Base-by-base conservation (phyloP, 1,139 yeast genomes). In the Taphrina confusa region DNA sequence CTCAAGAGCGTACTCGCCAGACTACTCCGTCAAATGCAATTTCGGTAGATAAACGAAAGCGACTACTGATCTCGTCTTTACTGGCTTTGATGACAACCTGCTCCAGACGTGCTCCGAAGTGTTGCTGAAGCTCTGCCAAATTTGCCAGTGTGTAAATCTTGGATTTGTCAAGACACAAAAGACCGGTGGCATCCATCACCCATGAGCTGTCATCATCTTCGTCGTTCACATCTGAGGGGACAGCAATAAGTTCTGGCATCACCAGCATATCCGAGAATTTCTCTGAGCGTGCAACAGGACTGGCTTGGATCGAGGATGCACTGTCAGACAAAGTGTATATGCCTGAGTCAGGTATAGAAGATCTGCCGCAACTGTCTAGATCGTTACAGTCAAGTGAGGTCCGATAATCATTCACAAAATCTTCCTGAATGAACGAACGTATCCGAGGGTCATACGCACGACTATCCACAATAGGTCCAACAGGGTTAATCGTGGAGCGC, bases 161-260 rank as follows among this genome's bases (percentile, higher is more conserved):
- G 2, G 52, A 47, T 23, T 47, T 47, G 42, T 47, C 52, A 23
- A 47, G 20, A 25, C 52, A 47, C 31, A 47, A 9, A 1, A 45
- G 30, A 1, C 50, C 37, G 6, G 34, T 18, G 18, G 12, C 37
- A 30, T 45, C 50, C 25, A 45, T 30, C 37, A 16, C 14, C 50
- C 50, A 45, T 2, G 50, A 27, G 18, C 14, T 28, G 9, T 28
- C 37, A 25, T n/a, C 23, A 16, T 3, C 25, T 18, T 1, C 8
- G 9, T 45, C 37, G 25, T 28, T 25, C 14, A 11, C 14, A 14
- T 25, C 50, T 8, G 25, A 45, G 3, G 8, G 34, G 14, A n/a
- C 25, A 9, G 47, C 31, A 9, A 14, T 18, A 16, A 27, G 30
- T 18, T 45, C 50, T 2, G 50, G 50, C 37, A 45, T 11, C 11